These are phyloP conservation scores for Simplicillium aogashimaense DNA, from an alignment of 2,329 filamentous ascomycete genomes.

Conservation along the genomic window DNA sequence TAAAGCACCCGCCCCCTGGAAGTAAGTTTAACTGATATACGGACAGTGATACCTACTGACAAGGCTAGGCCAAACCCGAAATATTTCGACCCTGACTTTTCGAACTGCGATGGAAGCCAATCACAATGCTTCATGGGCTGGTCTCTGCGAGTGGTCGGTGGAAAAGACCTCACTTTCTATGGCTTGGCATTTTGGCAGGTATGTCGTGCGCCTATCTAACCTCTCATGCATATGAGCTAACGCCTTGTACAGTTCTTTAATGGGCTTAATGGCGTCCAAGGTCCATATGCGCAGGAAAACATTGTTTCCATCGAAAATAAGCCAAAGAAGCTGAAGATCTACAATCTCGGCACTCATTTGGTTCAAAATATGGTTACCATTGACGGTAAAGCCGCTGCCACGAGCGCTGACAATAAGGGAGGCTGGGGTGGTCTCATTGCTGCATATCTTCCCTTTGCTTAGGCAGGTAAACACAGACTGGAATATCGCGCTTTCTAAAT, in stretches of 20 bases:
- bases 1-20: slow-evolving; percentile 27
- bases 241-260: slow-evolving; percentile 6
- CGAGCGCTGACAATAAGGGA: slow-evolving; percentile 13
- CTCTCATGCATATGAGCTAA: background rate
- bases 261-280: slow-evolving; percentile 5
- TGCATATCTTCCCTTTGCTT: slow-evolving; percentile 14
- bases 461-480: background rate
- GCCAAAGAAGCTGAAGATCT: slow-evolving; percentile 7
- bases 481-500: too few species aligned
- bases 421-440: slow-evolving; percentile 18
- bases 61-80: slow-evolving; percentile 5
- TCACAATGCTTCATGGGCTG: slow-evolving; percentile 6
- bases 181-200: slow-evolving; percentile 6
- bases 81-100: slow-evolving; percentile 11
- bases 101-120: slow-evolving; percentile 9
- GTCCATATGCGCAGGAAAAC: slow-evolving; percentile 9
- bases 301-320: slow-evolving; percentile 7
- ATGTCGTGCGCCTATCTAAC: too few species aligned
- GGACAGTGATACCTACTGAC: background rate
- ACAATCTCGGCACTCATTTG: slow-evolving; percentile 7
- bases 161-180: slow-evolving; percentile 5
- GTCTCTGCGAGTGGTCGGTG: slow-evolving; percentile 6
- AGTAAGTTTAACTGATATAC: slow-evolving; percentile 3
- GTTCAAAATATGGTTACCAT: slow-evolving; percentile 9
- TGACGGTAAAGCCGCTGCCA: slow-evolving; percentile 4